Conservation (phyloP, 805 yeast species). For the Kodamaea hsintzibuensis region DNA sequence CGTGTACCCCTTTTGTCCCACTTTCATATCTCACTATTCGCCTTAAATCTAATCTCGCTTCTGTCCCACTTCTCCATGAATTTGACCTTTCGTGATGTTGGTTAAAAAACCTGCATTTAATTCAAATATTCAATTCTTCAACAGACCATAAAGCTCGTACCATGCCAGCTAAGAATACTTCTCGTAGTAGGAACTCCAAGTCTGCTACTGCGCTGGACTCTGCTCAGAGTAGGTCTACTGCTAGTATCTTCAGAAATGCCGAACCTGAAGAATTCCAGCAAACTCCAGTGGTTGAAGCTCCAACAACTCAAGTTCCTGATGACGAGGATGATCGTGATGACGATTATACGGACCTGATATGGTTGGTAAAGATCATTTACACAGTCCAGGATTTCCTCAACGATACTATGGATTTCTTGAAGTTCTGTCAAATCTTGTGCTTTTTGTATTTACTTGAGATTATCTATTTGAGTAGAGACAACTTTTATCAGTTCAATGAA, state of each 20-base stretch:
- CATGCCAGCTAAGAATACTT: slow-evolving; percentile 15
- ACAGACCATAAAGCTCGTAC: not conserved
- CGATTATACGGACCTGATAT: slow-evolving; percentile 12
- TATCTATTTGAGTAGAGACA: slow-evolving; percentile 23
- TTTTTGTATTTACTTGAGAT: slow-evolving; percentile 32
- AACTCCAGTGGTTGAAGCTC: not conserved
- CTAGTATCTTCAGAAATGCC: slow-evolving; percentile 9
- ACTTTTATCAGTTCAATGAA: slow-evolving; percentile 18
- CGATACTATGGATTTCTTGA: slow-evolving; percentile 29
- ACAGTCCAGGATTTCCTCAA: slow-evolving; percentile 40
- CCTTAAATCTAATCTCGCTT: not conserved
- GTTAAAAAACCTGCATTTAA: not conserved
- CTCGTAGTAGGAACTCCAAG: slow-evolving; percentile 10
- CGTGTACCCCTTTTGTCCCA: not conserved
- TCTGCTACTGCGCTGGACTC: not conserved
- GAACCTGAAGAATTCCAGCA: not conserved
- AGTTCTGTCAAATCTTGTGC: slow-evolving; percentile 33
- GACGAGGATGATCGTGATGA: slow-evolving; percentile 14
- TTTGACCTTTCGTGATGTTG: not conserved
- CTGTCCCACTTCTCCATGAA: not conserved
- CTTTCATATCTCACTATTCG: not conserved
- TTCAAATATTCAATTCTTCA: not conserved
- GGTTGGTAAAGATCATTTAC: slow-evolving; percentile 19
- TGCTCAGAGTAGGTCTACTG: slow-evolving; percentile 9
- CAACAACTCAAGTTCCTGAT: slow-evolving; percentile 3